These are phyloP conservation scores for Globisporangium orthogonon DNA, from an alignment of 352 stramenopile species.

Conservation along the genomic window DNA sequence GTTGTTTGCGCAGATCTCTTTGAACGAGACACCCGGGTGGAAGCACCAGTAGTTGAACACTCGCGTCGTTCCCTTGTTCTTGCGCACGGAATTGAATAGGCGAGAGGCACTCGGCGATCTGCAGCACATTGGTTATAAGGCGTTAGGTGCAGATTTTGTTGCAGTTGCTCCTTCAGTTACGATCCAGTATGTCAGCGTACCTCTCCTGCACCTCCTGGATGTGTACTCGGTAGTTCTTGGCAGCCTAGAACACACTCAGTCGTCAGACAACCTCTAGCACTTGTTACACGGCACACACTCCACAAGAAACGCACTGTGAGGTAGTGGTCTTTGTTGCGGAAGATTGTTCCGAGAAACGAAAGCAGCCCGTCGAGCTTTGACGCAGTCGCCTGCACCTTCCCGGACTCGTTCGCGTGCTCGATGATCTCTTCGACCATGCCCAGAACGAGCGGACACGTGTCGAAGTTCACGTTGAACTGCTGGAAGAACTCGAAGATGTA, in stretches of 20 bases:
- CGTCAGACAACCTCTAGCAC: neutral
- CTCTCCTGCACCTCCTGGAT: slow-evolving; percentile 86
- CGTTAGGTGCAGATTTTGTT: no score
- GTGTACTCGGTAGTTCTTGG: slow-evolving; percentile 81
- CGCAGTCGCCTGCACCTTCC: slow-evolving; percentile 48
- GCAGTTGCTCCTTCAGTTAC: no score
- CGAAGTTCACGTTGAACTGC: slow-evolving; percentile 87
- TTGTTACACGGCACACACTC: neutral
- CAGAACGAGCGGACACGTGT: slow-evolving; percentile 81
- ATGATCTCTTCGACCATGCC: slow-evolving; percentile 89
- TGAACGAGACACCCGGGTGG: slow-evolving; percentile 93
- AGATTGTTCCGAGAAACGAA: slow-evolving; percentile 84
- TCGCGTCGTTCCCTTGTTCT: slow-evolving; percentile 52
- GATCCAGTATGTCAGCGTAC: slow-evolving; percentile 16
- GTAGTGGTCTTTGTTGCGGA: slow-evolving; percentile 77
- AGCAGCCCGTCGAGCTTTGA: slow-evolving; percentile 80
- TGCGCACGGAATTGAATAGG: slow-evolving; percentile 42
- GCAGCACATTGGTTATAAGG: slow-evolving; percentile 8
- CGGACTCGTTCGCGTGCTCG: slow-evolving; percentile 66
- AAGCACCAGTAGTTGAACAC: slow-evolving; percentile 99
- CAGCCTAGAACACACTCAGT: slow-evolving; percentile 24
- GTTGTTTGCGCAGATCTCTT: slow-evolving; percentile 91
- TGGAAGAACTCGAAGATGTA: slow-evolving; percentile 92
- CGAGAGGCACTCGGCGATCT: slow-evolving; percentile 33
- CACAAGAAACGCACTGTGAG: slow-evolving; percentile 27